Percentiles rank a stretch among this genome's conserved stretches.
phyloP scores from a whole-genome alignment of 1,284 basidiomycete species.

The Malassezia obtusa region DNA sequence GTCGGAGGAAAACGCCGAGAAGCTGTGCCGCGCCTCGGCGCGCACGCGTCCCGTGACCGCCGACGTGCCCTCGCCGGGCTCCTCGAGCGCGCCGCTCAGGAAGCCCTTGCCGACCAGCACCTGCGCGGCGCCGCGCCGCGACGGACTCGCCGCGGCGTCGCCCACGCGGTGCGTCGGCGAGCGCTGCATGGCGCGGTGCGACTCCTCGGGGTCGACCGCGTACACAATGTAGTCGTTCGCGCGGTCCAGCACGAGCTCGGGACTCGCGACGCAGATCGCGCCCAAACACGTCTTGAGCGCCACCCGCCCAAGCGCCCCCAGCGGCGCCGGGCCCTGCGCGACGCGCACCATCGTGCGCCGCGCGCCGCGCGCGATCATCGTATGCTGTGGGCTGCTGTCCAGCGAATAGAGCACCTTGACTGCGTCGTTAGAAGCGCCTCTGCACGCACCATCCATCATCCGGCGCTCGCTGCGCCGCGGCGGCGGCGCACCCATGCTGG shows the following conservation, averaged over 20 bases:
- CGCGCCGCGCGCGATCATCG: constrained; percentile 37
- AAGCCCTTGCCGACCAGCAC: constrained; percentile 44
- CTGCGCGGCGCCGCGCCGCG: constrained; percentile 15
- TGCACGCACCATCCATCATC: constrained; percentile 13
- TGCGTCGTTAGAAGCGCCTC: constrained; percentile 15
- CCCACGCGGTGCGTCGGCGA: constrained; percentile 16
- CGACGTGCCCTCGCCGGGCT: constrained; percentile 40
- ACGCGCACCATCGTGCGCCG: constrained; percentile 28
- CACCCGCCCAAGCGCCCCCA: constrained; percentile 29
- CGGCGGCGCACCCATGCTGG: constrained; percentile 6
- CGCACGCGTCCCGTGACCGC: constrained; percentile 38
- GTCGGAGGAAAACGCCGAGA: constrained; percentile 20
- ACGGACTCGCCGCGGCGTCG: constrained; percentile 14
- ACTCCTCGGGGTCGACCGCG: constrained; percentile 44
- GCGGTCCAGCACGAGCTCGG: constrained; percentile 38
- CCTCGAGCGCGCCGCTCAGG: constrained; percentile 36
- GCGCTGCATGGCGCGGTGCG: constrained; percentile 23
- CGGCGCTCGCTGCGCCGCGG: constrained; percentile 12
- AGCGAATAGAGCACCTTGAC: constrained; percentile 46
- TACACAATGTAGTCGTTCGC: constrained; percentile 43
- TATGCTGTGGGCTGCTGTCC: constrained; percentile 35
- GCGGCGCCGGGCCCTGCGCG: not conserved
- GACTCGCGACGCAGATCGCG: constrained; percentile 35
- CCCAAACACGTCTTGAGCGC: constrained; percentile 41
- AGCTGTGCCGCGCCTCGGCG: constrained; percentile 20